Evolutionary conservation across 768 basidiomycete species (phyloP).

Genomic region (Tylopilus sp.): DNA sequence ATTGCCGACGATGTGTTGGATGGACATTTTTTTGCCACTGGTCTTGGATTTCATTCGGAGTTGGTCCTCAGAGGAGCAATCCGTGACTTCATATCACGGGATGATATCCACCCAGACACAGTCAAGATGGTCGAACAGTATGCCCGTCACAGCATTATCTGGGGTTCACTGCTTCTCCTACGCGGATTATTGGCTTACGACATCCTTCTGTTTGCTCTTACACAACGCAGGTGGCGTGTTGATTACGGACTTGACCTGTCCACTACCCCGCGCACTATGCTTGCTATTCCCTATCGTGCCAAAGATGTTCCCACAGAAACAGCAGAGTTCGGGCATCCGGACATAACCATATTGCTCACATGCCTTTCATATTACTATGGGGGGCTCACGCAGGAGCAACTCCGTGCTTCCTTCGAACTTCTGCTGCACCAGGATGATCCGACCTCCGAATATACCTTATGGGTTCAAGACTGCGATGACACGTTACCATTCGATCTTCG

Average conservation of each 20-base stretch:
- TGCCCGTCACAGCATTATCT: neutral
- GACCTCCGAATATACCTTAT: constrained; percentile 28
- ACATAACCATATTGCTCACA: neutral
- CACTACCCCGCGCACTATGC: constrained; percentile 23
- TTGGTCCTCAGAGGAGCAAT: constrained; percentile 5
- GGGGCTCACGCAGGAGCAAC: constrained; percentile 23
- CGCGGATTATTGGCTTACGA: constrained; percentile 34
- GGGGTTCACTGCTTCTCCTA: constrained; percentile 27
- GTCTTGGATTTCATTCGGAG: neutral
- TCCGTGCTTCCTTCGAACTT: constrained; percentile 27
- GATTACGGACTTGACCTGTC: neutral
- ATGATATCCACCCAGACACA: neutral
- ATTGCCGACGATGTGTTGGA: neutral
- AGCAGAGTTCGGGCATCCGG: constrained; percentile 22
- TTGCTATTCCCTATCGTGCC: constrained; percentile 38
- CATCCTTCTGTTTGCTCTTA: constrained; percentile 29
- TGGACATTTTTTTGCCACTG: neutral
- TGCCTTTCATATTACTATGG: neutral
- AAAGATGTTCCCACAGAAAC: constrained; percentile 34
- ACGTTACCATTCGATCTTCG: constrained; percentile 15
- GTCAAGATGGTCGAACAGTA: neutral
- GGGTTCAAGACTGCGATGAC: constrained; percentile 20
- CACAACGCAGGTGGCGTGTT: constrained; percentile 27
- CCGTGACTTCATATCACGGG: constrained; percentile 20
- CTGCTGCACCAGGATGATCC: constrained; percentile 32